Base-by-base conservation (phyloP, 2,329 filamentous ascomycete species). In the Trichoderma hamatum region DNA sequence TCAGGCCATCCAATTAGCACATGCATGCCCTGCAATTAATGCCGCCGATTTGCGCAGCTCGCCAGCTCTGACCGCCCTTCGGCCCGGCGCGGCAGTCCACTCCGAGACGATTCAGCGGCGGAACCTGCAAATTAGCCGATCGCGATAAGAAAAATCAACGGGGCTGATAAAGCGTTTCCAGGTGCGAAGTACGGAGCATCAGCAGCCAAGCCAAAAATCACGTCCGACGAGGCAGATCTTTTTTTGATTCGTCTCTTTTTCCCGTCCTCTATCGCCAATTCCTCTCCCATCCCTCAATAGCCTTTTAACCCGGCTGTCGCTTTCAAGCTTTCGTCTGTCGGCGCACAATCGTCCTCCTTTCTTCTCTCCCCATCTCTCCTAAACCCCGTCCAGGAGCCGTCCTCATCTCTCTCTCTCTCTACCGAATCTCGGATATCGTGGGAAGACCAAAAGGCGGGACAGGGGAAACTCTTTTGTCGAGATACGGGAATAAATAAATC, bases 31-130 rank as follows among this genome's bases (percentile, higher is more conserved):
- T 43, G 39, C 9, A 43, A n/a, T n/a, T 43, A 9, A 39, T 43
- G 39, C 39, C 39, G 39, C 39, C 46, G 46, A 13, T 49, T 21
- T 49, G n/a, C 46, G n/a, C 46, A 55, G 49, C 61, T 64, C 32
- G 49, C 16, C 52, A 26, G 3, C 49, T 5, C 46, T 68, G 30
- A 68, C 66, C 66, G 66, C 66, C 66, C 56, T 68, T 67, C 63
- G 63, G 63, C 63, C 39, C 65, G 32, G 55, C 21, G 65, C 55
- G 43, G 65, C 55, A 19, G 43, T 30, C 67, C 67, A 34, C 51
- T 16, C 67, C 67, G 58, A 21, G 7, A 43, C 19, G 19, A 60
- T 52, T 70, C 64, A 70, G 59, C 63, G 68, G 62, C 68, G 32
- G 60, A 43, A n/a, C 16, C 26, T 46, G 63, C 52, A 46, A 66